These are phyloP conservation scores for Vanrija sp. DNA, from an alignment of 1,284 basidiomycete species.

Conservation along the genomic window DNA sequence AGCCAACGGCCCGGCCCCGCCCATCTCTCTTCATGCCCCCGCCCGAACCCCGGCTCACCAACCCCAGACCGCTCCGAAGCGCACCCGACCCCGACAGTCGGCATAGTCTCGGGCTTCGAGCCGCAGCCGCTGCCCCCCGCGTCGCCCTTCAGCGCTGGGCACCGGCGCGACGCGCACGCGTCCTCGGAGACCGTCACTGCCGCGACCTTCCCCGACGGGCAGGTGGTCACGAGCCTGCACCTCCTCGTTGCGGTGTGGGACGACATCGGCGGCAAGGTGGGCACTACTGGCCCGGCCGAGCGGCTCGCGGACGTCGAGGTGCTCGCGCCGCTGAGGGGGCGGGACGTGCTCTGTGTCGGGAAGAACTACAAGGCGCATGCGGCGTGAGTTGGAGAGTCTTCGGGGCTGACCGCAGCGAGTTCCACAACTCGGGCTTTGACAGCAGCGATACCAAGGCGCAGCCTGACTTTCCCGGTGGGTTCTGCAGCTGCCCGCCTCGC, in stretches of 20 bases:
- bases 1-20: too few relatives aligned
- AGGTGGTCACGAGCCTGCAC: slow-evolving; percentile 20
- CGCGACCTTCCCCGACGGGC: slow-evolving; percentile 19
- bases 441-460: slow-evolving; percentile 31
- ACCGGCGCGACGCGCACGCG: too few relatives aligned
- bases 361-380: slow-evolving; percentile 39
- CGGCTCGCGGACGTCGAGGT: slow-evolving; percentile 23
- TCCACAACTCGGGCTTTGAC: slow-evolving; percentile 35
- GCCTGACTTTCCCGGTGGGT: slow-evolving; percentile 28
- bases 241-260: slow-evolving; percentile 31
- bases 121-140: background rate
- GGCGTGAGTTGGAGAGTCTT: slow-evolving; percentile 11
- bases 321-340: slow-evolving; percentile 29
- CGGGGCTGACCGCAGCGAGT: slow-evolving; percentile 17
- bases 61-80: slow-evolving; percentile 13
- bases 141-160: background rate
- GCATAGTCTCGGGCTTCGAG: slow-evolving; percentile 12
- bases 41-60: background rate
- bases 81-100: slow-evolving; percentile 9
- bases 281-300: slow-evolving; percentile 17
- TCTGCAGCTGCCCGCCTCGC: background rate
- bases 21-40: background rate
- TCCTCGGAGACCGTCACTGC: slow-evolving; percentile 13
- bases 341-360: slow-evolving; percentile 35
- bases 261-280: slow-evolving; percentile 4